Base-by-base conservation (phyloP, 2,329 filamentous ascomycete genomes). In the Clarireedia homoeocarpa region DNA sequence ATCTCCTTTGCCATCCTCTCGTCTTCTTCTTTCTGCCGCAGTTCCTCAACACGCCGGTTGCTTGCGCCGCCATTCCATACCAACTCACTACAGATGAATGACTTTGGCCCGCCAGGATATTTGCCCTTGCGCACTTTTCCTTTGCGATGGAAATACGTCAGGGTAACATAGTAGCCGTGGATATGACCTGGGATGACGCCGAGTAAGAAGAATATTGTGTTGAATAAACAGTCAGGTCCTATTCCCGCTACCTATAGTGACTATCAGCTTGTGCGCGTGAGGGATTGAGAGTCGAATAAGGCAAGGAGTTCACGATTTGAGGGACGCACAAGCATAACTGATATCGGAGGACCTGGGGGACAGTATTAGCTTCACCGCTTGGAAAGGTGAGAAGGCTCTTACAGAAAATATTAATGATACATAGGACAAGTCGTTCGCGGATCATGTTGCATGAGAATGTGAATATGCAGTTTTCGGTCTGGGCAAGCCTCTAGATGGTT, bases 131-230 rank as follows among this genome's bases (percentile, higher is more conserved):
- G 71, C 1, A 78, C 77, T 68, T 84, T 63, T 1, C 49, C 77
- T 64, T 88, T 83, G 58, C 86, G 85, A 66, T 88, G 81, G 70
- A 86, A 91, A 74, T 91, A 95, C 55, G 94, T 77, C 69, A 89
- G 94, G 69, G 90, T 82, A 15, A 68, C 56, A 58, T 67, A 68
- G 61, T 67, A 67, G 39, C 58, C 65, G 57, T 68, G 66, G 26
- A 68, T 62, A 46, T 69, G 67, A 15, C 62, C 63, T 1, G 65
- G 67, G 27, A 68, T 55, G 5, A 65, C 60, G 17, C 64, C 65
- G 1, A 60, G 60, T 23, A 66, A 40, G 58, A 66, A 63, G 40
- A 64, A 46, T 20, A 63, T 45, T 1, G 59, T 59, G 53, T 65
- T 65, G 44, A 66, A 60, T 6, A 65, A 53, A 53, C 55, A 56